Percentiles rank a stretch among this genome's conserved stretches.
phyloP scores from a whole-genome alignment of 352 stramenopile species.

The Globisporangium nodosum region DNA sequence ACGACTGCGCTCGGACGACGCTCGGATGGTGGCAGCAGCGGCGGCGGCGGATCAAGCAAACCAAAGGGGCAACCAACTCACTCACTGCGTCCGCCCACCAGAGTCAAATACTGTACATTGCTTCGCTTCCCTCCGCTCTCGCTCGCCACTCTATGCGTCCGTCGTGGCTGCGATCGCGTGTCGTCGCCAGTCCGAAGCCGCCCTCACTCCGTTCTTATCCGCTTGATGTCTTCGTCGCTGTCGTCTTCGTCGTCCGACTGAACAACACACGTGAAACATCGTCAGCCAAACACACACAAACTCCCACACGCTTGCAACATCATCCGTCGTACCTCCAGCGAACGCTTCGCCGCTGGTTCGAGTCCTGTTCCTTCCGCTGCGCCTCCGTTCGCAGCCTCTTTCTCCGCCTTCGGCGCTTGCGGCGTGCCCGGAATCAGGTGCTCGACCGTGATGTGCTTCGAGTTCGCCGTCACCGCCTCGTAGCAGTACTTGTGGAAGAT shows the following conservation, averaged over 20 bases:
- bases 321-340: slow-evolving; percentile 26
- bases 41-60: not conserved
- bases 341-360: slow-evolving; percentile 37
- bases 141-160: not conserved
- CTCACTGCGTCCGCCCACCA: not conserved
- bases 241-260: slow-evolving; percentile 11
- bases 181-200: not conserved
- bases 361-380: not conserved
- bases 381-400: slow-evolving; percentile 18
- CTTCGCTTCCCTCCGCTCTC: not conserved
- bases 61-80: not conserved
- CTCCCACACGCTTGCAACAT: slow-evolving; percentile 1
- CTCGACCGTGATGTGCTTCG: slow-evolving; percentile 66
- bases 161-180: not conserved
- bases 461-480: slow-evolving; percentile 79
- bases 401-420: slow-evolving; percentile 24
- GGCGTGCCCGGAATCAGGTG: slow-evolving; percentile 63
- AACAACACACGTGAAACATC: not conserved
- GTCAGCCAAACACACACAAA: slow-evolving; percentile 3
- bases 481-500: slow-evolving; percentile 91
- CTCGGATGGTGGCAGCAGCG: not conserved
- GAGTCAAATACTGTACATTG: slow-evolving; percentile 3
- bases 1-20: not conserved
- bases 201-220: slow-evolving; percentile 22
- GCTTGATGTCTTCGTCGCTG: slow-evolving; percentile 17